Conservation (phyloP, 495 filamentous ascomycete species). For the Poronia punctata region DNA sequence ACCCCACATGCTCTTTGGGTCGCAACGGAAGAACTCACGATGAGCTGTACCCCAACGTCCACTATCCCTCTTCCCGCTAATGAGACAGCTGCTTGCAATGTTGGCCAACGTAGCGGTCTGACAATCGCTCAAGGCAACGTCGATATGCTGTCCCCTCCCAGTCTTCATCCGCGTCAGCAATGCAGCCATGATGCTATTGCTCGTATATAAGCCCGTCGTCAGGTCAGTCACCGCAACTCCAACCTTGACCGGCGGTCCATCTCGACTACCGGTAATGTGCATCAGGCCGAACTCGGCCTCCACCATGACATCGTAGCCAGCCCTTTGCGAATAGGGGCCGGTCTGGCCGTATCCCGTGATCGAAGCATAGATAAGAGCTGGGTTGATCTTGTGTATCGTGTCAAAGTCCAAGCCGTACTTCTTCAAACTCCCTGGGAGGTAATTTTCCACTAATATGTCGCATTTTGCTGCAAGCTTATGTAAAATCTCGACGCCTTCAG, state of each 20-base stretch:
- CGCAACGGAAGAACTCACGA: conserved; percentile 49
- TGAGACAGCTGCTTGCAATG: conserved; percentile 84
- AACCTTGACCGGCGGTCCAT: conserved; percentile 92
- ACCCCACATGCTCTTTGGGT: not conserved
- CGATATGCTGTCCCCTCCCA: conserved; percentile 77
- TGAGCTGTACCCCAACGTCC: conserved; percentile 95
- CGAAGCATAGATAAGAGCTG: conserved; percentile 59
- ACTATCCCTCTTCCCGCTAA: conserved; percentile 79
- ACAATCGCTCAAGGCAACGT: conserved; percentile 84
- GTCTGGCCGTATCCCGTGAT: conserved; percentile 77
- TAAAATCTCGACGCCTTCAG: conserved; percentile 74
- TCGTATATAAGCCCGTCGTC: conserved; percentile 95
- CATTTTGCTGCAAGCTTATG: conserved; percentile 76
- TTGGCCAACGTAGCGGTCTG: conserved; percentile 91
- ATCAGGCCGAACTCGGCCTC: conserved; percentile 97
- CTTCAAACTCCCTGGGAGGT: conserved; percentile 81
- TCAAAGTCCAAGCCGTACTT: conserved; percentile 88
- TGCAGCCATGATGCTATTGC: conserved; percentile 93
- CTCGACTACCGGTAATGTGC: conserved; percentile 88
- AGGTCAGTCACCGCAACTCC: conserved; percentile 95
- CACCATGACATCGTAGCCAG: conserved; percentile 98
- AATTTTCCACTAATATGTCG: conserved; percentile 95
- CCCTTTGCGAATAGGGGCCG: conserved; percentile 79
- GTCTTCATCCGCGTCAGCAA: conserved; percentile 57
- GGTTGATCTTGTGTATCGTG: conserved; percentile 72